phyloP scores from a whole-genome alignment of 495 filamentous ascomycete genomes.

The Penicillium turbatum region DNA sequence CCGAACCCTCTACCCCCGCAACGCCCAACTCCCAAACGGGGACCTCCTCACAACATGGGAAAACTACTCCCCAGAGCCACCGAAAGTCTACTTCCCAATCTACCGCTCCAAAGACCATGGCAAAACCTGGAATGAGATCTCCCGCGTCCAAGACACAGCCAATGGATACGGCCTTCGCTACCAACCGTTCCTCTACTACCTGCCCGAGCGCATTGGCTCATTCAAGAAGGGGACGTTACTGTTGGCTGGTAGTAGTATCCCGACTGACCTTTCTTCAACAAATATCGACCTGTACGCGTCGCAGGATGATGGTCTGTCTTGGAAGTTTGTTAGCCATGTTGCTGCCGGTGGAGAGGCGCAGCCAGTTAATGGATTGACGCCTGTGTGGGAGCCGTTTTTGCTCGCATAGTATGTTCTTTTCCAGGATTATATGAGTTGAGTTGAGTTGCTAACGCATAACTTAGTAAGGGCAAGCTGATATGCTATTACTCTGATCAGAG shows the following conservation, averaged over 20 bases:
- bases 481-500: slow-evolving; percentile 69
- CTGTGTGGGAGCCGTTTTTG: slow-evolving; percentile 70
- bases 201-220: slow-evolving; percentile 51
- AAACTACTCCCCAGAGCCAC: slow-evolving; percentile 56
- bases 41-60: slow-evolving; percentile 53
- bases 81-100: slow-evolving; percentile 58
- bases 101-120: slow-evolving; percentile 60
- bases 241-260: slow-evolving; percentile 59
- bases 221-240: slow-evolving; percentile 59
- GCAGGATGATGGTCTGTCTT: slow-evolving; percentile 53
- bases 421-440: not conserved
- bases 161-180: slow-evolving; percentile 63
- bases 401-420: slow-evolving; percentile 38
- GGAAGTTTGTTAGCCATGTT: slow-evolving; percentile 63
- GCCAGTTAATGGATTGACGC: slow-evolving; percentile 59
- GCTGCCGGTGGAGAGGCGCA: slow-evolving; percentile 58
- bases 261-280: slow-evolving; percentile 56
- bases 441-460: not conserved
- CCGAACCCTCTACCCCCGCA: slow-evolving; percentile 25
- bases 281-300: slow-evolving; percentile 66
- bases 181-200: slow-evolving; percentile 62
- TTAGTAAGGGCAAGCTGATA: slow-evolving; percentile 52
- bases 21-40: slow-evolving; percentile 20
- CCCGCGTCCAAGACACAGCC: slow-evolving; percentile 56
- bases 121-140: slow-evolving; percentile 57